phyloP scores from a whole-genome alignment of 495 filamentous ascomycete species.

The Aspergillus nidulans region DNA sequence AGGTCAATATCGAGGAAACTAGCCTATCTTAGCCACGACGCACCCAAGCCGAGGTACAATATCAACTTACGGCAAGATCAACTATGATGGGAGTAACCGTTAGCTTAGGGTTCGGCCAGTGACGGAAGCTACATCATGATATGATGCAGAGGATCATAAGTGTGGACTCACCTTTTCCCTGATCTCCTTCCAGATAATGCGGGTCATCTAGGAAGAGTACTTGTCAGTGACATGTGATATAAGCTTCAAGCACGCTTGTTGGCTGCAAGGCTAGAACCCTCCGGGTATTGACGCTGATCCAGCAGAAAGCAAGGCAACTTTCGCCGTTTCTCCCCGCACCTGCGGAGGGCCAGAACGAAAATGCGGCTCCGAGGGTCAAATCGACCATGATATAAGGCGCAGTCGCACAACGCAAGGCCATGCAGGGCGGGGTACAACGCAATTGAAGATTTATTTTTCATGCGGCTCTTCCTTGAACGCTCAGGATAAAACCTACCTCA shows the following conservation, averaged over 20 bases:
- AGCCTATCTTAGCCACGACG: conserved; percentile 17
- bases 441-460: not conserved
- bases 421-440: conserved; percentile 4
- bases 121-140: conserved; percentile 1
- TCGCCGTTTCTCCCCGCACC: conserved; percentile 38
- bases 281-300: conserved; percentile 14
- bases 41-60: not conserved
- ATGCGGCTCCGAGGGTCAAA: conserved; percentile 19
- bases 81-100: conserved; percentile 38
- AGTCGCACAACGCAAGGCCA: conserved; percentile 16
- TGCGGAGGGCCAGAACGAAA: conserved; percentile 24
- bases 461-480: not conserved
- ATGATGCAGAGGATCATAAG: conserved; percentile 11
- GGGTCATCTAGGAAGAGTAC: conserved; percentile 65
- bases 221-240: conserved; percentile 26
- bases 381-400: conserved; percentile 23
- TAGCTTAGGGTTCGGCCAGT: conserved; percentile 13
- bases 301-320: conserved; percentile 12
- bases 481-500: conserved; percentile 51
- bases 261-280: conserved; percentile 14
- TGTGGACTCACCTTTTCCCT: conserved; percentile 71
- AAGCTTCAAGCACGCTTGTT: conserved; percentile 9
- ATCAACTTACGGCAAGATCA: conserved; percentile 74
- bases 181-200: conserved; percentile 98
- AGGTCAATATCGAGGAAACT: conserved; percentile 92